Evolutionary conservation across 345 rosid species (phyloP), one percentile per base, ranked within the genome.

Genomic region (Citrus maxima): DNA sequence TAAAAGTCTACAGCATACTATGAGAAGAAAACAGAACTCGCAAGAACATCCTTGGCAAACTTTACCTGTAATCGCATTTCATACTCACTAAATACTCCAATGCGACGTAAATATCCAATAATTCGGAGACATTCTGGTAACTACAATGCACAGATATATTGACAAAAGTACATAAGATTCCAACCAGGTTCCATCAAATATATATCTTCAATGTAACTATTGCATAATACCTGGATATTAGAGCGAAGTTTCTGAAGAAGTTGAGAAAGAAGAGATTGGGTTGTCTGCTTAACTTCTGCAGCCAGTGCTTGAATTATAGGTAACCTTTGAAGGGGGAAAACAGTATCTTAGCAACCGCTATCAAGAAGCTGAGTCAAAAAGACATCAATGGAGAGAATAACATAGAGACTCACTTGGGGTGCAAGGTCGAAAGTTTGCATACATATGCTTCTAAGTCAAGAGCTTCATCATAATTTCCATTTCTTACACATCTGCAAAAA

Each of bases 381-480:
- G 71, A 72, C 12, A 22, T 24, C 40, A 40, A 2, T 21, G 6
- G 28, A 46, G 72, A 55, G 78, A 74, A 76, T 66, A 34, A 74
- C 28, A 67, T 65, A 51, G 72, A 74, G 81, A 84, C 98, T 96
- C 87, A 94, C 99, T 93, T 93, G 76, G 99, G 95, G 85, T 94
- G 99, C 98, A 96, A 89, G 34, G 98, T 93, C 16, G 93, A 89
- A 72, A 96, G 98, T 84, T 94, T 96, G 51, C 89, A 85, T 56
- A 94, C 97, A 85, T 87, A 96, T 72, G 98, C 97, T 88, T 96
- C 99, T 78, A 94, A 83, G 81, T 96, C 97, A 82, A 96, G 97
- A 86, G 99, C 98, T 83, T 93, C 98, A 58, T 96, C 99, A 86
- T 88, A 96, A 81, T 96, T 94, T 72, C 99, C 99, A 80, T 94